Percentiles rank a stretch among this genome's conserved stretches.
Conservation (phyloP, 2,329 filamentous ascomycete genomes). For the Aspergillus sergii region DNA sequence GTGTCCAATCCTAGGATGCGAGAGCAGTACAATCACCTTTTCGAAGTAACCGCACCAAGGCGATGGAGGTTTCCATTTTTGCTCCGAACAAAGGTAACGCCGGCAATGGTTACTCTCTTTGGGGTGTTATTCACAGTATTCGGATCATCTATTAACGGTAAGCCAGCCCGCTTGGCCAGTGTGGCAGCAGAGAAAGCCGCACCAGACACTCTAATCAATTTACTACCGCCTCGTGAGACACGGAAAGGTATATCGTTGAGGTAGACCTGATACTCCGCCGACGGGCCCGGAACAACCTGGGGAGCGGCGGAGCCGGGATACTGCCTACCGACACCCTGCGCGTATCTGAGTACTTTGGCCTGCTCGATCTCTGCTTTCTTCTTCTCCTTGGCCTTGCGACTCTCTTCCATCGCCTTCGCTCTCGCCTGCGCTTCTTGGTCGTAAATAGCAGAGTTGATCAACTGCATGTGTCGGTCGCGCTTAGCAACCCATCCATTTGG, state of each 20-base stretch:
- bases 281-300: slow-evolving; percentile 28
- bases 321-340: slow-evolving; percentile 33
- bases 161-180: slow-evolving; percentile 45
- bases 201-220: slow-evolving; percentile 76
- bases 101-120: slow-evolving; percentile 71
- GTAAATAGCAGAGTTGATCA: slow-evolving; percentile 80
- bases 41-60: slow-evolving; percentile 71
- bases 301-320: slow-evolving; percentile 22
- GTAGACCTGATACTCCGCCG: slow-evolving; percentile 62
- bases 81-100: slow-evolving; percentile 81
- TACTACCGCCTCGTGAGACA: slow-evolving; percentile 77
- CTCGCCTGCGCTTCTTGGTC: slow-evolving; percentile 72
- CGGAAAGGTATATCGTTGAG: slow-evolving; percentile 74
- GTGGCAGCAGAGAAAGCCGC: slow-evolving; percentile 36
- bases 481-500: slow-evolving; percentile 67
- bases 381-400: slow-evolving; percentile 47
- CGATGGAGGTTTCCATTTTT: slow-evolving; percentile 87
- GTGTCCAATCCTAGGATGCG: slow-evolving; percentile 15
- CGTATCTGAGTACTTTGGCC: slow-evolving; percentile 43
- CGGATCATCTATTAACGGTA: slow-evolving; percentile 53
- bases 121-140: slow-evolving; percentile 70
- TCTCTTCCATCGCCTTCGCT: slow-evolving; percentile 72
- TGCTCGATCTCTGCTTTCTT: slow-evolving; percentile 63
- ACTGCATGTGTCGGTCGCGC: slow-evolving; percentile 74
- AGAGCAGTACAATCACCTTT: slow-evolving; percentile 63